Conservation (phyloP, 768 basidiomycete species). For the Leccinellum rugosiceps region DNA sequence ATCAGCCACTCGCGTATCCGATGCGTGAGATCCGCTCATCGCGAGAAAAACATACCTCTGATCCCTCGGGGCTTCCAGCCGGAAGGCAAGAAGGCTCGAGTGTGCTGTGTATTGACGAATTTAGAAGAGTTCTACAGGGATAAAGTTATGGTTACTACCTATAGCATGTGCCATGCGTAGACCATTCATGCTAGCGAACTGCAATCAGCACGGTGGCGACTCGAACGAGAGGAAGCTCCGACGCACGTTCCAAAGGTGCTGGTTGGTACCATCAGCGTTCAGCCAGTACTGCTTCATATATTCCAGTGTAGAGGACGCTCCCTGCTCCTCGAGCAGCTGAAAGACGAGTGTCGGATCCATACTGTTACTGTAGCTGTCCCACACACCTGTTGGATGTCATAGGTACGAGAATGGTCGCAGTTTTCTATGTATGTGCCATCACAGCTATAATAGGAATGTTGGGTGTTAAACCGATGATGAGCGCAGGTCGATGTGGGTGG, state of each 20-base stretch:
- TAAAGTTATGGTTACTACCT: conserved; percentile 13
- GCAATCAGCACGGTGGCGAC: neutral
- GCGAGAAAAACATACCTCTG: conserved; percentile 42
- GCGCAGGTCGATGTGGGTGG: neutral
- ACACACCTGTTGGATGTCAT: conserved; percentile 42
- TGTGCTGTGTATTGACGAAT: conserved; percentile 40
- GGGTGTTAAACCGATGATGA: neutral
- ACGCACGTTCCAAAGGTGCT: conserved; percentile 69
- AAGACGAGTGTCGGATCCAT: neutral
- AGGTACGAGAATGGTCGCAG: conserved; percentile 42
- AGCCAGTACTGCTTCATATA: conserved; percentile 68
- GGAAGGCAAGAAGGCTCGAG: conserved; percentile 56
- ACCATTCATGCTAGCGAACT: conserved; percentile 60
- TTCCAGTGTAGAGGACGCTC: conserved; percentile 52
- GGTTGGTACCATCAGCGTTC: conserved; percentile 55
- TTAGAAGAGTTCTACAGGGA: neutral
- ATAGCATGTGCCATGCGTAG: conserved; percentile 58
- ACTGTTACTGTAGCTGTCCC: neutral
- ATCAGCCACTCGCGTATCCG: neutral
- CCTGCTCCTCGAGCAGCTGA: conserved; percentile 54
- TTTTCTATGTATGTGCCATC: conserved; percentile 40
- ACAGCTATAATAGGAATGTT: conserved; percentile 40
- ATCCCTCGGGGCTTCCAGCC: conserved; percentile 50
- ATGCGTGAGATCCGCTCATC: neutral
- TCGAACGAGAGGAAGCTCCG: neutral